These are phyloP conservation scores for Dysphania ambrosioides DNA, from an alignment of 148 eudicot genomes.

Conservation along the genomic window DNA sequence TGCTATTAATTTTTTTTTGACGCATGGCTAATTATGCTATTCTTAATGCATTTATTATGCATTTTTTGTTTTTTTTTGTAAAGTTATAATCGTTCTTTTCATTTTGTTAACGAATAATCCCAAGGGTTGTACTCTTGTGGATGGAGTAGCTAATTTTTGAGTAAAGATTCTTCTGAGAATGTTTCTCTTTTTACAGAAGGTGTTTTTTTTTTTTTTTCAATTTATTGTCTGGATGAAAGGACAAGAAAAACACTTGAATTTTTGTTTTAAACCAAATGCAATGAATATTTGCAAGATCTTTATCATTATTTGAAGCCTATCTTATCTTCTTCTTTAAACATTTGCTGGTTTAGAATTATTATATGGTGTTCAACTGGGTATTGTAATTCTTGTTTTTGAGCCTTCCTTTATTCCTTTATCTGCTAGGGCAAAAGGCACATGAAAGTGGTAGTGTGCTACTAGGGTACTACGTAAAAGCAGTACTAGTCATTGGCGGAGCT, in stretches of 20 bases:
- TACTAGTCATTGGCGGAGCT: background rate
- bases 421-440: background rate
- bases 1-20: too few relatives aligned
- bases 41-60: too few relatives aligned
- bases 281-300: too few relatives aligned
- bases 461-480: too few relatives aligned
- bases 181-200: background rate
- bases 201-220: too few relatives aligned
- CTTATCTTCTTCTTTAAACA: background rate
- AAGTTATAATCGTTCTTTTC: background rate
- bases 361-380: background rate
- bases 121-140: background rate
- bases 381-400: background rate
- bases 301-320: background rate
- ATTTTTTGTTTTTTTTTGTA: too few relatives aligned
- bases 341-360: background rate
- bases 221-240: too few relatives aligned
- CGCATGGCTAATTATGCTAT: background rate
- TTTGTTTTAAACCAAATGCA: too few relatives aligned
- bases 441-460: background rate
- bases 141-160: background rate
- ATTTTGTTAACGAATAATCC: conserved; percentile 15
- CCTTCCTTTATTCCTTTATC: background rate
- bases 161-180: conserved; percentile 10
- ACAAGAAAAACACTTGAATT: too few relatives aligned